A percentile compares a stretch with the other conserved stretches of the same genome.
Conservation (phyloP, 331 rosid species). For the Dryas integrifolia region DNA sequence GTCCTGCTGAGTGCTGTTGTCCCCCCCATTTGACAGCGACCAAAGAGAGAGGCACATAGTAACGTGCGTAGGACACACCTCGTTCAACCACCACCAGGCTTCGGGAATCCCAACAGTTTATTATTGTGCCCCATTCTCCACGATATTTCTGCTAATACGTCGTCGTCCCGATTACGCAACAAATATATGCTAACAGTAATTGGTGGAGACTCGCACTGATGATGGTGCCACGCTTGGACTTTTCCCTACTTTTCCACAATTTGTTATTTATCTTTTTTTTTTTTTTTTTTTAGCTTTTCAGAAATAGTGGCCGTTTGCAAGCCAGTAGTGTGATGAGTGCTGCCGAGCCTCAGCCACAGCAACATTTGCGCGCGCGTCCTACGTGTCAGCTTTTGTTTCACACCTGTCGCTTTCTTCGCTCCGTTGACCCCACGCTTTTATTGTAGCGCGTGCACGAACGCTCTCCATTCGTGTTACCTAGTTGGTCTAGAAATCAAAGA, state of each 20-base stretch:
- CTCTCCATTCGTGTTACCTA: conserved; percentile 19
- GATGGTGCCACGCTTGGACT: conserved; percentile 3
- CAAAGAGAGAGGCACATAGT: conserved; percentile 22
- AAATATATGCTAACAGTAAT: not conserved
- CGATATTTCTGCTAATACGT: conserved; percentile 26
- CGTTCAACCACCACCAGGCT: conserved; percentile 34
- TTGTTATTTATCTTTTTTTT: not conserved
- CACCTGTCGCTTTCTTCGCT: conserved; percentile 48
- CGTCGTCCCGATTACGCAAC: conserved; percentile 29
- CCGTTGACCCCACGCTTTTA: conserved; percentile 43
- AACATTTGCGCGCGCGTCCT: conserved; percentile 84
- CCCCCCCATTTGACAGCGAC: conserved; percentile 29
- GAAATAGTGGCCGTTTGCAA: conserved; percentile 43
- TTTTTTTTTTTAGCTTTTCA: not conserved
- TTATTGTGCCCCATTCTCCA: not conserved
- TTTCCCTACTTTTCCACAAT: not conserved
- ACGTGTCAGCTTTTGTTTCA: conserved; percentile 75
- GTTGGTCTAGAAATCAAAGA: conserved; percentile 34
- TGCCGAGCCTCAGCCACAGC: conserved; percentile 65
- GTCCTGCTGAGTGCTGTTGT: conserved; percentile 6
- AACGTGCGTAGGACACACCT: conserved; percentile 39
- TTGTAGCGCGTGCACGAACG: conserved; percentile 21
- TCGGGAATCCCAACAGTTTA: conserved; percentile 24
- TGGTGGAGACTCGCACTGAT: not conserved
- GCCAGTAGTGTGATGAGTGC: conserved; percentile 11